Evolutionary conservation across 2,329 filamentous ascomycete genomes (phyloP).

Genomic region (Xylariaceae sp.): DNA sequence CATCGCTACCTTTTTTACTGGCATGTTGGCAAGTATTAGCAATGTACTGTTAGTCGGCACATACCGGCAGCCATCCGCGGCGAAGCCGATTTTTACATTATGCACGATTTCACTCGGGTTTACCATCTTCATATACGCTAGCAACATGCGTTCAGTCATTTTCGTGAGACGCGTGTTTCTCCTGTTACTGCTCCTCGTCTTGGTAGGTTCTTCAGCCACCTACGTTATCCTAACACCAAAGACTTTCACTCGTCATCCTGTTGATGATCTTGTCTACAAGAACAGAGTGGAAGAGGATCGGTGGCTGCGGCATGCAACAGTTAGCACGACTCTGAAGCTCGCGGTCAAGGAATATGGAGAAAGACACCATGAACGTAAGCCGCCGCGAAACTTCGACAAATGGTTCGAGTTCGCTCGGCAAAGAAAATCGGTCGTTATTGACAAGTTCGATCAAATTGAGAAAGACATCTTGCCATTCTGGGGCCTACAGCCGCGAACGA

Average conservation of each 20-base stretch:
- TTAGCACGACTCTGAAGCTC: slow-evolving; percentile 54
- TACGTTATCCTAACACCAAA: slow-evolving; percentile 45
- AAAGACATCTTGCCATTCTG: slow-evolving; percentile 79
- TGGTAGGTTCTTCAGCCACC: slow-evolving; percentile 48
- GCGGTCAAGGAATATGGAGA: slow-evolving; percentile 59
- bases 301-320: slow-evolving; percentile 56
- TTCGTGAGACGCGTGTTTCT: slow-evolving; percentile 52
- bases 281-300: slow-evolving; percentile 55
- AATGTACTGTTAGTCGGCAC: slow-evolving; percentile 50
- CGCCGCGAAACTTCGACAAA: slow-evolving; percentile 81
- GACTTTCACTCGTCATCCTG: slow-evolving; percentile 49
- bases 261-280: slow-evolving; percentile 58
- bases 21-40: slow-evolving; percentile 45
- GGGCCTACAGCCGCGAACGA: slow-evolving; percentile 70
- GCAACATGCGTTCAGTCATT: slow-evolving; percentile 52
- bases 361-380: slow-evolving; percentile 67
- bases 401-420: slow-evolving; percentile 82
- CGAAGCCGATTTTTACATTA: slow-evolving; percentile 47
- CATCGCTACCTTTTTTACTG: slow-evolving; percentile 53
- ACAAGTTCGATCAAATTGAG: slow-evolving; percentile 82
- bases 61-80: slow-evolving; percentile 52
- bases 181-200: slow-evolving; percentile 46
- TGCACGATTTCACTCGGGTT: slow-evolving; percentile 51
- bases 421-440: slow-evolving; percentile 74
- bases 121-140: slow-evolving; percentile 51